Conservation (phyloP, 345 rosid genomes). For the Noccaea caerulescens region DNA sequence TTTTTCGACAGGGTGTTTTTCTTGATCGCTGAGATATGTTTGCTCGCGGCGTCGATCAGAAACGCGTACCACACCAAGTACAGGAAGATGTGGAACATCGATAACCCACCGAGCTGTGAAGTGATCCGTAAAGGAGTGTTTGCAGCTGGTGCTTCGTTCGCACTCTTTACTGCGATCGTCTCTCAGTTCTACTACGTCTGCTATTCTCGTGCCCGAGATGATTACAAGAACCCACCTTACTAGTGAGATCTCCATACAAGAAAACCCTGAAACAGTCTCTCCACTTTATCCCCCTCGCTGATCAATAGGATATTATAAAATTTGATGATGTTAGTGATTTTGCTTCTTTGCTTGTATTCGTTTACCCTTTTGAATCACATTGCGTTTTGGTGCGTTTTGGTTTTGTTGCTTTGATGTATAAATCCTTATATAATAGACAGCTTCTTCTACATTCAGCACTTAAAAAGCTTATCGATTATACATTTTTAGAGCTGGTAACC, state of each 20-base stretch:
- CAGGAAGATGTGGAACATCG: conserved; percentile 42
- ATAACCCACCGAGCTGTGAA: conserved; percentile 53
- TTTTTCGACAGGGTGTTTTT: conserved; percentile 71
- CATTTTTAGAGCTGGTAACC: conserved; percentile 56
- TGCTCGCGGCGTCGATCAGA: conserved; percentile 82
- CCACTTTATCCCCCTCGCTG: conserved; percentile 14
- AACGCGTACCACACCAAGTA: conserved; percentile 90
- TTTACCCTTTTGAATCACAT: conserved; percentile 8
- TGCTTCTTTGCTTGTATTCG: conserved; percentile 21
- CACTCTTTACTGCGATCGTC: conserved; percentile 74
- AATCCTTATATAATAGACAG: conserved; percentile 26
- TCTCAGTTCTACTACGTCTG: conserved; percentile 81
- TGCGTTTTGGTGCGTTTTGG: conserved; percentile 8
- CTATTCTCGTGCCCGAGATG: conserved; percentile 66
- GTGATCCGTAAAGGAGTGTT: conserved; percentile 83
- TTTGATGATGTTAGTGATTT: conserved; percentile 22
- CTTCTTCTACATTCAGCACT: conserved; percentile 8
- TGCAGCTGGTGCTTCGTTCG: conserved; percentile 89
- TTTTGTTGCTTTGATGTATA: conserved; percentile 29
- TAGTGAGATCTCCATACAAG: conserved; percentile 12
- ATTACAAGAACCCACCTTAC: conserved; percentile 40
- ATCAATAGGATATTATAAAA: conserved; percentile 5
- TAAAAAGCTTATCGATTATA: conserved; percentile 12
- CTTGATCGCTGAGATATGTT: conserved; percentile 78
- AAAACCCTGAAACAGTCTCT: not conserved